Percentiles rank a stretch among this genome's conserved stretches.
These are phyloP conservation scores for Sugiyamaella chiloensis DNA, from an alignment of 805 yeast species.

Conservation along the genomic window DNA sequence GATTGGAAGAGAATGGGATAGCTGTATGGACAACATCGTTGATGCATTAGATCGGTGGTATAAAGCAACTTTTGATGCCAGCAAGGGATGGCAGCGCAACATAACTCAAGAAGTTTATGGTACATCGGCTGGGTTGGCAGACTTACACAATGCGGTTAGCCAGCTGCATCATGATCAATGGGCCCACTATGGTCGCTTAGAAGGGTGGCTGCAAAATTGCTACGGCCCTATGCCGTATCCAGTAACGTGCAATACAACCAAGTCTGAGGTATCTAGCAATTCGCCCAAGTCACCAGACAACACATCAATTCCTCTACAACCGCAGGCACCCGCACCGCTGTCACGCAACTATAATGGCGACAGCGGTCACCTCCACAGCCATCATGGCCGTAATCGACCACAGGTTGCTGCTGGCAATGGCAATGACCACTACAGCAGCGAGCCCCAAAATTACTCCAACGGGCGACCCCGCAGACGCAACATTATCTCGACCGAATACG, in stretches of 20 bases:
- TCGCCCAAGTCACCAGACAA: too few relatives aligned
- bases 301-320: too few relatives aligned
- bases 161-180: background rate
- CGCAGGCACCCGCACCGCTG: too few relatives aligned
- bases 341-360: too few relatives aligned
- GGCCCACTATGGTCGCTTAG: background rate
- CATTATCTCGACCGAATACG: conserved; percentile 12
- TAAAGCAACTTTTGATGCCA: background rate
- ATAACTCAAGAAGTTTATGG: too few relatives aligned
- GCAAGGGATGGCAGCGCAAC: background rate
- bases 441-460: background rate
- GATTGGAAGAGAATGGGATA: background rate
- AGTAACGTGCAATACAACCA: background rate
- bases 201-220: background rate
- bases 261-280: too few relatives aligned
- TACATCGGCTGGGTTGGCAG: too few relatives aligned
- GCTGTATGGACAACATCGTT: conserved; percentile 1
- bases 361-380: too few relatives aligned
- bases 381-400: too few relatives aligned
- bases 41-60: conserved; percentile 4
- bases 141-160: background rate
- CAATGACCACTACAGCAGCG: background rate
- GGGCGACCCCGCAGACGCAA: background rate
- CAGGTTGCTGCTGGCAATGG: too few relatives aligned
- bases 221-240: background rate